These are phyloP conservation scores for Phytopythium delawarense DNA, from an alignment of 352 stramenopile genomes.

Conservation along the genomic window DNA sequence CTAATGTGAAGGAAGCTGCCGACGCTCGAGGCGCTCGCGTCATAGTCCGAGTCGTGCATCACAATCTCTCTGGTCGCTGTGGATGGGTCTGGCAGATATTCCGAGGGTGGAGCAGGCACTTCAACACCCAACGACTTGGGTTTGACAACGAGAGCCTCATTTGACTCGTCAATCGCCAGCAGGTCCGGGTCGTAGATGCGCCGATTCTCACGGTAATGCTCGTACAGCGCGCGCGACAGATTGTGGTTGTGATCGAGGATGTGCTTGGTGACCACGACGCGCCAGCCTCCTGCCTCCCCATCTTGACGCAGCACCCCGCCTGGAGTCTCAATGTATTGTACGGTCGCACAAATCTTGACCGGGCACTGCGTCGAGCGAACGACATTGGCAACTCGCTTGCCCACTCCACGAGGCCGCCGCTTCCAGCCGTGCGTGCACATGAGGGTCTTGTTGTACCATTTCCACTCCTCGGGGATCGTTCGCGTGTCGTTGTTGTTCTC, in stretches of 20 bases:
- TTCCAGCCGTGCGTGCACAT: slow-evolving; percentile 85
- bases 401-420: slow-evolving; percentile 55
- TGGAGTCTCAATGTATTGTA: slow-evolving; percentile 41
- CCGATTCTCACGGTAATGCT: slow-evolving; percentile 75
- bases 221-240: slow-evolving; percentile 62
- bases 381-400: slow-evolving; percentile 58
- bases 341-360: slow-evolving; percentile 75
- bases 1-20: slow-evolving; percentile 5
- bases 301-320: not conserved
- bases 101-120: not conserved
- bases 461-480: slow-evolving; percentile 60
- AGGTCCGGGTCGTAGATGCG: slow-evolving; percentile 75
- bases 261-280: slow-evolving; percentile 74
- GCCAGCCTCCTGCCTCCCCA: slow-evolving; percentile 28
- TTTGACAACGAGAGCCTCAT: slow-evolving; percentile 20
- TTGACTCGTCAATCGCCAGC: slow-evolving; percentile 51
- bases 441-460: slow-evolving; percentile 81
- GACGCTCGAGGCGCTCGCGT: not conserved
- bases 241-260: slow-evolving; percentile 80
- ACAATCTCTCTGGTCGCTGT: not conserved
- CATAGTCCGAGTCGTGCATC: not conserved
- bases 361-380: slow-evolving; percentile 65
- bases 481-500: slow-evolving; percentile 10
- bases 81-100: not conserved
- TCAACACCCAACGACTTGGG: slow-evolving; percentile 8